Base-by-base conservation (phyloP, 139 green algal genomes). In the Chlorella sp. region DNA sequence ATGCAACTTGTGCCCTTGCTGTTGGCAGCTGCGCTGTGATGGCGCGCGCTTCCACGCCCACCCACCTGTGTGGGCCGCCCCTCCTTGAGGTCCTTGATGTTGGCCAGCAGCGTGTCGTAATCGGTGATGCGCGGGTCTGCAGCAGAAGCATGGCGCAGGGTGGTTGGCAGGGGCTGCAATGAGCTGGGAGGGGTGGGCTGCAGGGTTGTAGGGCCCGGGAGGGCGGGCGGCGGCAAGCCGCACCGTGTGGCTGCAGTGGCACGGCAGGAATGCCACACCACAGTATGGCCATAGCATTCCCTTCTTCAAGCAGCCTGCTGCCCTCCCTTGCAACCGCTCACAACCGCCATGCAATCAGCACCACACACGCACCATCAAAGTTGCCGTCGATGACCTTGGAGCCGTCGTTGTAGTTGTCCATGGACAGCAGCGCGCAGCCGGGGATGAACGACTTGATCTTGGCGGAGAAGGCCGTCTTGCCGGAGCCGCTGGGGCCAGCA, bases 321-420 rank as follows among this genome's bases (percentile, higher is more conserved):
- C n/a, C n/a, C n/a, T n/a, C n/a, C n/a, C n/a, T n/a, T n/a, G n/a
- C n/a, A n/a, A n/a, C n/a, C n/a, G n/a, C n/a, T n/a, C n/a, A n/a
- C n/a, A n/a, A n/a, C n/a, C n/a, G n/a, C n/a, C n/a, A n/a, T n/a
- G n/a, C n/a, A n/a, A n/a, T n/a, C n/a, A n/a, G n/a, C n/a, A n/a
- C n/a, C n/a, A n/a, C n/a, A n/a, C n/a, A n/a, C 89, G 55, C 70
- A 97, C 94, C 95, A 79, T 98, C 96, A 91, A 98, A 98, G 74
- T 99, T 98, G 80, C 90, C 88, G 84, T 98, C 95, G 69, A 98
- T 93, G 34, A 98, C 78, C 67, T 94, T 94, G 81, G 71, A 94
- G 55, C 90, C 94, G 88, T 99, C 96, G 83, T 99, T 99, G 94
- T 99, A 99, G 84, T 96, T 99, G 88, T 99, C 97, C 97, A 99